These are phyloP conservation scores for Ophiobolus disseminans DNA, from an alignment of 2,329 filamentous ascomycete genomes.

Conservation along the genomic window DNA sequence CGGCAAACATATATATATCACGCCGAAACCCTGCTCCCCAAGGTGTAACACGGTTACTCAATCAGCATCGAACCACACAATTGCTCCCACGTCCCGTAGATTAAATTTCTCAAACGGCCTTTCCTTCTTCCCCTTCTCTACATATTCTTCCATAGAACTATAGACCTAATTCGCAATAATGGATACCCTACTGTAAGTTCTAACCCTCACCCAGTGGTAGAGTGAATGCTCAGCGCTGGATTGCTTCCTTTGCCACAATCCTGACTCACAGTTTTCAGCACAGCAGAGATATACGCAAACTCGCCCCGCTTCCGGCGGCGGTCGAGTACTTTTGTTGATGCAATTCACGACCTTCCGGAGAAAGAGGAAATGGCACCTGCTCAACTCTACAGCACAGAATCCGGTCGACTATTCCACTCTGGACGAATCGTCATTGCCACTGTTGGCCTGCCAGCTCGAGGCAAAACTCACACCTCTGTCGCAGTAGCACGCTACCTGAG, in stretches of 20 bases:
- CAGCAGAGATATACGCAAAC: constrained; percentile 89
- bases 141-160: constrained; percentile 6
- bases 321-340: constrained; percentile 96
- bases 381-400: constrained; percentile 98
- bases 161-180: constrained; percentile 48
- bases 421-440: constrained; percentile 97
- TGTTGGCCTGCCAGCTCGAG: constrained; percentile 90
- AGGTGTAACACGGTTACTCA: constrained; percentile 19
- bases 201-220: constrained; percentile 23
- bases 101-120: too few species aligned
- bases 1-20: constrained; percentile 28
- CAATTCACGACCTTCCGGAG: constrained; percentile 90
- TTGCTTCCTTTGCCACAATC: neutral
- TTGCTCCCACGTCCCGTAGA: constrained; percentile 13
- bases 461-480: constrained; percentile 98
- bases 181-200: constrained; percentile 69
- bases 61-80: constrained; percentile 25
- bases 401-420: constrained; percentile 93
- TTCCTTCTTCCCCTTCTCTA: constrained; percentile 9
- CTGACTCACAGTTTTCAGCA: constrained; percentile 60
- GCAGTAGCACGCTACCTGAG: constrained; percentile 92
- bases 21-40: constrained; percentile 21
- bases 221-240: constrained; percentile 11
- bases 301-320: constrained; percentile 88
- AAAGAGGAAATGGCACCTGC: constrained; percentile 87